These are phyloP conservation scores for Synchytrium microbalum DNA, from an alignment of 371 early-diverging fungal genomes.

Conservation along the genomic window DNA sequence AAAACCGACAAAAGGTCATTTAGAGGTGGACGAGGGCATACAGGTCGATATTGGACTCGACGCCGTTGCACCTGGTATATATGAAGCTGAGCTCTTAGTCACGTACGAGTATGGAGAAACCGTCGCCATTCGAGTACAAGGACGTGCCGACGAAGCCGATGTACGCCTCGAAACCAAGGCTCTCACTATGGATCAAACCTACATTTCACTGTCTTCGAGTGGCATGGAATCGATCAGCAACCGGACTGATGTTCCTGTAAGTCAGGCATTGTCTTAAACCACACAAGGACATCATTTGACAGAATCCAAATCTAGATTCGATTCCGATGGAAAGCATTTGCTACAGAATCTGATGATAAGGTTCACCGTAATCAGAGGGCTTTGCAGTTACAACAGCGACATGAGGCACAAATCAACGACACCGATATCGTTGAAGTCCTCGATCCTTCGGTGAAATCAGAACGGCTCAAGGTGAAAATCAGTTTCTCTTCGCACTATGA, in stretches of 20 bases:
- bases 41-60: conserved; percentile 36
- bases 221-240: conserved; percentile 34
- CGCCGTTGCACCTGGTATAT: conserved; percentile 30
- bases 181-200: conserved; percentile 36
- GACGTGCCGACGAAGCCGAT: conserved; percentile 35
- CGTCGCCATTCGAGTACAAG: conserved; percentile 20
- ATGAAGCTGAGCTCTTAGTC: conserved; percentile 19
- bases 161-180: conserved; percentile 36
- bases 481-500: too few relatives aligned
- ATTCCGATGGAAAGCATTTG: conserved; percentile 40
- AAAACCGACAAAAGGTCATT: conserved; percentile 19
- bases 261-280: neutral
- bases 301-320: conserved; percentile 24
- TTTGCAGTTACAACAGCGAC: conserved; percentile 5
- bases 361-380: conserved; percentile 4
- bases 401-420: conserved; percentile 8
- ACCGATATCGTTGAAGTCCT: conserved; percentile 19
- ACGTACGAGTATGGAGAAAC: conserved; percentile 39
- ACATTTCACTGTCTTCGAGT: conserved; percentile 30
- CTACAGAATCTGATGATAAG: conserved; percentile 32
- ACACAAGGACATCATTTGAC: neutral
- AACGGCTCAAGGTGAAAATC: conserved; percentile 26
- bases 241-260: conserved; percentile 37
- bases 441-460: conserved; percentile 30
- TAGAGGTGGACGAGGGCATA: conserved; percentile 29